phyloP scores from a whole-genome alignment of 139 green algal species.

The Chlorella sorokiniana region DNA sequence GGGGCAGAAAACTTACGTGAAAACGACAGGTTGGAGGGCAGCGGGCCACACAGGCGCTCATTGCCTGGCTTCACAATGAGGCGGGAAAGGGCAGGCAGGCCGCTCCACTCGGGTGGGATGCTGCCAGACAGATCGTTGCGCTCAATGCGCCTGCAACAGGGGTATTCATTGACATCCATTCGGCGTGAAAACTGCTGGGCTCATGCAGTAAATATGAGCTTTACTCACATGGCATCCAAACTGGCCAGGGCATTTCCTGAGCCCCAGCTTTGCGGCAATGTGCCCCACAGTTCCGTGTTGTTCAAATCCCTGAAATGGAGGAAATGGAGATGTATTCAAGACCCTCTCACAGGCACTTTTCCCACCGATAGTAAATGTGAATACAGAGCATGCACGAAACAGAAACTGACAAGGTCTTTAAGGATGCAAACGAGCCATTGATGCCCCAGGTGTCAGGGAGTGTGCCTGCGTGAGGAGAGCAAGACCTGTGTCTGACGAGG shows the following conservation, averaged over 20 bases:
- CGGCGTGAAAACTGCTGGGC: not conserved
- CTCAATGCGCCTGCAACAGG: not conserved
- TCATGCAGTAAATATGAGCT: not conserved
- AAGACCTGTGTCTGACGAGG: not conserved
- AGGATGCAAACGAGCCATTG: no score
- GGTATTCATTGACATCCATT: no score
- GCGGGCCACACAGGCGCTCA: constrained; percentile 19
- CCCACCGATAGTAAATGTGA: no score
- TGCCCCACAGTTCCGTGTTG: constrained; percentile 7
- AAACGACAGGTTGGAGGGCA: constrained; percentile 24
- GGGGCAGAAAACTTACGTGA: constrained; percentile 4
- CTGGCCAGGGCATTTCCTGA: not conserved
- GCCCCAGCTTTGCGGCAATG: constrained; percentile 34
- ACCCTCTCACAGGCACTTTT: no score
- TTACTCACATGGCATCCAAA: constrained; percentile 15
- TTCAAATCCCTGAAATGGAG: constrained; percentile 9
- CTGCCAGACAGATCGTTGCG: constrained; percentile 23
- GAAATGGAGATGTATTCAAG: no score
- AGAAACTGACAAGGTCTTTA: no score
- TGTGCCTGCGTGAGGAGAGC: not conserved
- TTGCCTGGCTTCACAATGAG: constrained; percentile 39
- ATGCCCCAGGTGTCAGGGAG: no score
- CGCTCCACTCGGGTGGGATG: constrained; percentile 10
- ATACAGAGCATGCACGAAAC: no score
- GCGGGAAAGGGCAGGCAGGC: not conserved